Evolutionary conservation across 2,329 filamentous ascomycete genomes (phyloP).

Genomic region (Fusarium globosum): DNA sequence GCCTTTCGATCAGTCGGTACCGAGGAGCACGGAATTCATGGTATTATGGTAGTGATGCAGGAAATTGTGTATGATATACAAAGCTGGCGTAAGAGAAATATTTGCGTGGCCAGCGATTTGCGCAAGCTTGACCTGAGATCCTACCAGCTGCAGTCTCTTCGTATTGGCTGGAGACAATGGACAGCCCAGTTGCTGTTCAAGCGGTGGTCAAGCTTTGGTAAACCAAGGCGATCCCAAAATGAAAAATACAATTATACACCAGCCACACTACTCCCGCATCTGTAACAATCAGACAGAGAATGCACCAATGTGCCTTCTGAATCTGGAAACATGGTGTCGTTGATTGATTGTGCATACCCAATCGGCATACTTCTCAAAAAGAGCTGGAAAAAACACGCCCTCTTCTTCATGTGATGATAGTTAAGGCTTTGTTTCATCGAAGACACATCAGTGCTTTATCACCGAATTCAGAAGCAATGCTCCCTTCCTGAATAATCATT

Average conservation of each 20-base stretch:
- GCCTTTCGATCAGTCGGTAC: background rate
- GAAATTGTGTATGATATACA: background rate
- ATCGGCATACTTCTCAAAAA: background rate
- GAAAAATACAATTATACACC: background rate
- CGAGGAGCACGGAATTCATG: background rate
- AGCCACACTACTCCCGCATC: background rate
- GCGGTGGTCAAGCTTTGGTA: constrained; percentile 15
- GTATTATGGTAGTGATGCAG: background rate
- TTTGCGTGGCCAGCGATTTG: background rate
- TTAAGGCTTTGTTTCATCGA: constrained; percentile 51
- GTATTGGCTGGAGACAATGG: background rate
- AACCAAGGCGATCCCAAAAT: background rate
- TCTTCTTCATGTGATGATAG: background rate
- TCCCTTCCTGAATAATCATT: constrained; percentile 81
- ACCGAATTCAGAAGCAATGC: constrained; percentile 77
- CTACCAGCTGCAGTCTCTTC: background rate
- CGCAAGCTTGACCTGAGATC: background rate
- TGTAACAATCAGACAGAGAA: background rate
- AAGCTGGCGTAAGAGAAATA: background rate
- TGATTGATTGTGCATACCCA: background rate
- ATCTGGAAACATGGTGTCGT: background rate
- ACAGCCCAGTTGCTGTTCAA: constrained; percentile 1
- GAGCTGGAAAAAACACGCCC: background rate
- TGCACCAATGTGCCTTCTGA: background rate
- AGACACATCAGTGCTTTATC: constrained; percentile 84